A percentile compares a stretch with the other conserved stretches of the same genome.
Evolutionary conservation across 495 filamentous ascomycete species (phyloP).

Genomic region (Glarea lozoyensis): DNA sequence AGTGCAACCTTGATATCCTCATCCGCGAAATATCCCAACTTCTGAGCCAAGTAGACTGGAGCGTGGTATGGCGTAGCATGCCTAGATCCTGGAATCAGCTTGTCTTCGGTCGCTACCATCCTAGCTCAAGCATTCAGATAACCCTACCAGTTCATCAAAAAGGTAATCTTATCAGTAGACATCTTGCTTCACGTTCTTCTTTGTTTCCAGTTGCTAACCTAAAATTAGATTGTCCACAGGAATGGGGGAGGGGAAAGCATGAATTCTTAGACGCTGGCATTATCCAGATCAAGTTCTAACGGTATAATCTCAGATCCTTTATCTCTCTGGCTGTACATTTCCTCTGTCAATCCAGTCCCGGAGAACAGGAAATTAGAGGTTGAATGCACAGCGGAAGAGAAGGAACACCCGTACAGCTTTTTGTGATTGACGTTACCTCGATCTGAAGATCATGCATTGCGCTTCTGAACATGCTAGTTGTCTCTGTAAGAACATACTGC

Average conservation of each 20-base stretch:
- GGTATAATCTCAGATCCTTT: conserved; percentile 62
- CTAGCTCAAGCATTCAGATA: conserved; percentile 7
- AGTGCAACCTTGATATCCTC: conserved; percentile 63
- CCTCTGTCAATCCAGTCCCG: neutral
- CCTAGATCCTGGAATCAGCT: conserved; percentile 31
- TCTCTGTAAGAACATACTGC: conserved; percentile 16
- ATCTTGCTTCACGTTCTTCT: conserved; percentile 39
- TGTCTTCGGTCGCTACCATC: conserved; percentile 8
- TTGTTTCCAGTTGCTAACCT: conserved; percentile 17
- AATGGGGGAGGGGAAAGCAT: conserved; percentile 47
- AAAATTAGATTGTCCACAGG: conserved; percentile 10
- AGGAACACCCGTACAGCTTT: conserved; percentile 53
- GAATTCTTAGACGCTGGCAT: conserved; percentile 68
- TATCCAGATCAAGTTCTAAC: conserved; percentile 77
- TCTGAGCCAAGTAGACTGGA: conserved; percentile 60
- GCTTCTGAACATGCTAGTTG: conserved; percentile 17
- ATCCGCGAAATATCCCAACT: conserved; percentile 60
- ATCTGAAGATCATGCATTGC: conserved; percentile 27
- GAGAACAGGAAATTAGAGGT: conserved; percentile 1
- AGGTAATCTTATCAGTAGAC: conserved; percentile 69
- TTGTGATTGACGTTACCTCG: conserved; percentile 46
- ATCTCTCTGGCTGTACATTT: conserved; percentile 9
- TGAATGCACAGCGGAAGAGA: conserved; percentile 13
- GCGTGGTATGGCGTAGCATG: conserved; percentile 68
- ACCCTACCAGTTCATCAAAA: conserved; percentile 60